Evolutionary conservation across 768 basidiomycete genomes (phyloP).

Genomic region (Tephrocybe sp.): DNA sequence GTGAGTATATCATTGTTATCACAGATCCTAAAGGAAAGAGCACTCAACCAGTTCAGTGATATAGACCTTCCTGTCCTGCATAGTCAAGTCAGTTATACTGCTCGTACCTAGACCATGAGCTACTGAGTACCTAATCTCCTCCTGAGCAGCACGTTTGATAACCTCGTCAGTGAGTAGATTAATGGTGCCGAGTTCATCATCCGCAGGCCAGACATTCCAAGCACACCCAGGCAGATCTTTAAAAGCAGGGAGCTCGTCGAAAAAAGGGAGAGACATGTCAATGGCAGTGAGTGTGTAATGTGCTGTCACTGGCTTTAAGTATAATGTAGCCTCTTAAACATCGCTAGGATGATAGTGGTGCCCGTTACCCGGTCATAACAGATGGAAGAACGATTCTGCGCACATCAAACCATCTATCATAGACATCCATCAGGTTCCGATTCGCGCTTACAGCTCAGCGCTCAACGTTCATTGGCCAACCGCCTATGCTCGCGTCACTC

Average conservation of each 20-base stretch:
- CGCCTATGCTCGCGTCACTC: no score
- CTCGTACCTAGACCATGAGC: no score
- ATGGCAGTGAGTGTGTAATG: background rate
- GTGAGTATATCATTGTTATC: background rate
- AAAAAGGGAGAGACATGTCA: constrained; percentile 25
- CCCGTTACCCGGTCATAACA: no score
- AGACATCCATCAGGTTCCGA: no score
- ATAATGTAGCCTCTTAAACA: no score
- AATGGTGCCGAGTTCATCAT: constrained; percentile 68
- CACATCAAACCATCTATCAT: no score
- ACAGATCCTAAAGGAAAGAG: background rate
- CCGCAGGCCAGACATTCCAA: constrained; percentile 65
- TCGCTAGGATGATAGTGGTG: no score
- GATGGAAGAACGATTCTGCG: no score
- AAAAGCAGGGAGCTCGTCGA: constrained; percentile 41
- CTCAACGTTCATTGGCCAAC: no score
- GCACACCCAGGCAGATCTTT: constrained; percentile 62
- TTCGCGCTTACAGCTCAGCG: no score
- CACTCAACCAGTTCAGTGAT: constrained; percentile 58
- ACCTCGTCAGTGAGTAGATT: constrained; percentile 63
- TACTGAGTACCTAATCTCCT: constrained; percentile 58
- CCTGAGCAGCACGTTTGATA: constrained; percentile 53
- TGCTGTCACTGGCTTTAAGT: background rate
- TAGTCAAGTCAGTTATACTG: no score
- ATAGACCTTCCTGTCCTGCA: constrained; percentile 51